Conservation (phyloP, 768 basidiomycete genomes). For the Lepiota venenata region DNA sequence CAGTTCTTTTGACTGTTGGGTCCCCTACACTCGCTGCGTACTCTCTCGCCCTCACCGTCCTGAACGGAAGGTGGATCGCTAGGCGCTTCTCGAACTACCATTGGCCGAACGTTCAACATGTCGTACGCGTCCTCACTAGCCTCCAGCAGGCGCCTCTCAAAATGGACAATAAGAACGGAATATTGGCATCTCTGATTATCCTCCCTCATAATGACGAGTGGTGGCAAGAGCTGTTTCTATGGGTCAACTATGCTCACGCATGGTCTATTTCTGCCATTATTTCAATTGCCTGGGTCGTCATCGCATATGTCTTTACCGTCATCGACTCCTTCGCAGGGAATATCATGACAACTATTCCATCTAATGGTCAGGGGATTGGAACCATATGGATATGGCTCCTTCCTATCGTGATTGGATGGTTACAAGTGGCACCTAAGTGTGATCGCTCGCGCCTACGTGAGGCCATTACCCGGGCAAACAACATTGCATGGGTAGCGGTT, state of each 20-base stretch:
- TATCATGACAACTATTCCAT: conserved; percentile 17
- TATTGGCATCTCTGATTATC: conserved; percentile 38
- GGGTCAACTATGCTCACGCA: conserved; percentile 29
- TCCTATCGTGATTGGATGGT: conserved; percentile 37
- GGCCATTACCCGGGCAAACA: conserved; percentile 28
- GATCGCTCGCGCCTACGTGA: conserved; percentile 26
- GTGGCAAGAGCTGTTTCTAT: conserved; percentile 31
- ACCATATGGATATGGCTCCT: conserved; percentile 40
- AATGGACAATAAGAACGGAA: conserved; percentile 21
- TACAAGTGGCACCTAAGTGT: conserved; percentile 37
- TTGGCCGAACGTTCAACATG: conserved; percentile 27
- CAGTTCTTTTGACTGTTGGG: conserved; percentile 40
- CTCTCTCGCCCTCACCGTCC: conserved; percentile 38
- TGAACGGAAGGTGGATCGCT: conserved; percentile 41
- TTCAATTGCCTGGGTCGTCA: conserved; percentile 40
- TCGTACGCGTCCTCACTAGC: conserved; percentile 30
- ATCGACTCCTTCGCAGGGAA: conserved; percentile 28
- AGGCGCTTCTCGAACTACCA: conserved; percentile 24
- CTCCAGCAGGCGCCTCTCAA: conserved; percentile 41
- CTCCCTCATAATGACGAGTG: conserved; percentile 39
- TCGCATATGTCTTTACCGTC: conserved; percentile 40
- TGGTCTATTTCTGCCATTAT: conserved; percentile 35
- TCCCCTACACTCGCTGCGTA: conserved; percentile 43
- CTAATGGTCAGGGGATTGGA: conserved; percentile 34
- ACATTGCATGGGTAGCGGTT: conserved; percentile 19